Evolutionary conservation across 148 eudicot species (phyloP).

Genomic region (Nepenthes mirabilis): DNA sequence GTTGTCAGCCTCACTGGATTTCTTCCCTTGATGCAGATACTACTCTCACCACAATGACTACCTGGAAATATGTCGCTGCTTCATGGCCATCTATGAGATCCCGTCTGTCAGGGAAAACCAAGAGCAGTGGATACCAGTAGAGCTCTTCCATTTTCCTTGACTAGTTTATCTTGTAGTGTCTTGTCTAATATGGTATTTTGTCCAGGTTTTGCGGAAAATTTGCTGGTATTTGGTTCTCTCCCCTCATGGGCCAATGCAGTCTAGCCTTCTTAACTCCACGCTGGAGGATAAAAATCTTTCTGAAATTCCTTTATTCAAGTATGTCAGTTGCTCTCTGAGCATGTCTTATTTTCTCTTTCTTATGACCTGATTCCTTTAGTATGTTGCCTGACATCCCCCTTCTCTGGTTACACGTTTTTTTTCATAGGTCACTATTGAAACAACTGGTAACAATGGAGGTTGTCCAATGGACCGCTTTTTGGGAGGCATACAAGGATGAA

Average conservation of each 20-base stretch:
- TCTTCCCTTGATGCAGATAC: conserved; percentile 25
- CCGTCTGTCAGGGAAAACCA: conserved; percentile 63
- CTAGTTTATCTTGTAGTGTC: background rate
- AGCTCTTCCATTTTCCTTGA: background rate
- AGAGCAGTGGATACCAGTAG: conserved; percentile 70
- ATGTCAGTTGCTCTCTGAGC: conserved; percentile 4
- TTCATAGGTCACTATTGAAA: conserved; percentile 53
- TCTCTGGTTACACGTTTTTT: conserved; percentile 1
- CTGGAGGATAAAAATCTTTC: conserved; percentile 89
- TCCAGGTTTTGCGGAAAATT: conserved; percentile 76
- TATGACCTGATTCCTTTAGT: background rate
- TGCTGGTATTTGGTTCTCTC: conserved; percentile 88
- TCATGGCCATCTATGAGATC: conserved; percentile 79
- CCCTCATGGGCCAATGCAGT: conserved; percentile 94
- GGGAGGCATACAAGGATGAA: conserved; percentile 72
- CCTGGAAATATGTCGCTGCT: conserved; percentile 81
- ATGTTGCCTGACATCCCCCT: background rate
- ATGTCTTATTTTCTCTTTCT: background rate
- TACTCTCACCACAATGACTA: conserved; percentile 60
- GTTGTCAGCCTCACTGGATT: background rate
- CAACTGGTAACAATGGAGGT: conserved; percentile 94
- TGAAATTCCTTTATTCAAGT: conserved; percentile 79
- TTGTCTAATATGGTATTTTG: background rate
- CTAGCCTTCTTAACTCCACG: conserved; percentile 84
- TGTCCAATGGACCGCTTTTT: conserved; percentile 75